These are phyloP conservation scores for Penicillium bovifimosum DNA, from an alignment of 495 filamentous ascomycete genomes.

Conservation along the genomic window DNA sequence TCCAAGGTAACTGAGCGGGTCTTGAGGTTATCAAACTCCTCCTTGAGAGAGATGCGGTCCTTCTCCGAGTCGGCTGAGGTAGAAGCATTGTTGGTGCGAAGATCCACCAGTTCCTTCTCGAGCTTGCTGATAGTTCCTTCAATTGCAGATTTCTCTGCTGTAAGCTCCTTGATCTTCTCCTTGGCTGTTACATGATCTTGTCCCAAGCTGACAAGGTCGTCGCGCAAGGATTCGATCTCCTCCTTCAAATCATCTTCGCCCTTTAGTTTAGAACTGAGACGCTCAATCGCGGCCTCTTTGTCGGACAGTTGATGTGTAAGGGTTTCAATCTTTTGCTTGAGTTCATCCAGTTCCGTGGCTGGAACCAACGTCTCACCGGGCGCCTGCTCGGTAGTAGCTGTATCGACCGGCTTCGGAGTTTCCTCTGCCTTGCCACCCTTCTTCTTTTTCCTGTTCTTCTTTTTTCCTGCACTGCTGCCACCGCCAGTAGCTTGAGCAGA, in stretches of 20 bases:
- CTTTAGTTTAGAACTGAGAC: slow-evolving; percentile 58
- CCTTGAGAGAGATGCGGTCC: slow-evolving; percentile 52
- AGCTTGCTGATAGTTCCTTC: slow-evolving; percentile 59
- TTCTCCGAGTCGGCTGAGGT: slow-evolving; percentile 48
- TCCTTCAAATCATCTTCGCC: slow-evolving; percentile 76
- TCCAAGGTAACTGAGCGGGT: slow-evolving; percentile 62
- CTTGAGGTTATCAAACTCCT: slow-evolving; percentile 72
- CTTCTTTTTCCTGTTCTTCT: slow-evolving; percentile 90
- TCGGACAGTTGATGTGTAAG: slow-evolving; percentile 60
- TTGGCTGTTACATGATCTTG: slow-evolving; percentile 79
- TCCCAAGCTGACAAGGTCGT: slow-evolving; percentile 69
- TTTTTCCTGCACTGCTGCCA: slow-evolving; percentile 44
- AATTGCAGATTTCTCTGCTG: slow-evolving; percentile 54
- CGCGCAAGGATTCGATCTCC: slow-evolving; percentile 77
- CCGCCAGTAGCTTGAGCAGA: slow-evolving; percentile 19
- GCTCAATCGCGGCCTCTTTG: slow-evolving; percentile 66
- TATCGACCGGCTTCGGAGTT: slow-evolving; percentile 28
- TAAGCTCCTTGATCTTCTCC: slow-evolving; percentile 65
- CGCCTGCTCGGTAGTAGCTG: slow-evolving; percentile 15
- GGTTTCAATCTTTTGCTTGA: slow-evolving; percentile 47
- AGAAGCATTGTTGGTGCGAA: slow-evolving; percentile 49
- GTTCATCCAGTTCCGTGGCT: slow-evolving; percentile 30
- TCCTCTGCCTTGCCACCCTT: slow-evolving; percentile 60
- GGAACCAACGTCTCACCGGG: slow-evolving; percentile 3
- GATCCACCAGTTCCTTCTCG: slow-evolving; percentile 56